These are phyloP conservation scores for Ophiostoma triangulosporum DNA, from an alignment of 2,329 filamentous ascomycete species.

Conservation along the genomic window DNA sequence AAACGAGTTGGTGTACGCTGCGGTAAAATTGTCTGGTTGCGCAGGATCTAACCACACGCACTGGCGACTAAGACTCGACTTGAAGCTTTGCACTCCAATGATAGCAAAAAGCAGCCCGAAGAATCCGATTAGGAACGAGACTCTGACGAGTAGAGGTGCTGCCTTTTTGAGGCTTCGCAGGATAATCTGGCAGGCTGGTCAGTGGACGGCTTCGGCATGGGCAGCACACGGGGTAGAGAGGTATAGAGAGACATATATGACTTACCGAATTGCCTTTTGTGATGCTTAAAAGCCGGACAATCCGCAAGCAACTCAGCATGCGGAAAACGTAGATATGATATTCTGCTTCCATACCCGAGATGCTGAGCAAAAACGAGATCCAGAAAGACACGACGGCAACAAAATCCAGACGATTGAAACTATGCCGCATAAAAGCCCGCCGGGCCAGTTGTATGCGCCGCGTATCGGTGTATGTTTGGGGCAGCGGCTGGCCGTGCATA, in stretches of 20 bases:
- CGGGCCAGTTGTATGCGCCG: constrained; percentile 77
- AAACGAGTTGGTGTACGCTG: constrained; percentile 48
- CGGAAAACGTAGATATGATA: constrained; percentile 79
- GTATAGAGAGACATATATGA: neutral
- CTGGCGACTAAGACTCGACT: constrained; percentile 62
- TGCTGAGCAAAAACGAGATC: constrained; percentile 67
- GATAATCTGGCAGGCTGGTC: constrained; percentile 49
- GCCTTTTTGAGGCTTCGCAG: constrained; percentile 90
- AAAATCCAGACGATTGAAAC: constrained; percentile 92
- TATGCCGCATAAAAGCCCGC: constrained; percentile 83
- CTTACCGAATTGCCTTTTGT: constrained; percentile 85
- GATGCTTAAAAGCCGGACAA: constrained; percentile 76
- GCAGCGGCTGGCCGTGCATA: constrained; percentile 47
- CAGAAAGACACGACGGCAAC: constrained; percentile 90
- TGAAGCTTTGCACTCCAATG: constrained; percentile 92
- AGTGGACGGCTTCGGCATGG: neutral
- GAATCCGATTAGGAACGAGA: constrained; percentile 87
- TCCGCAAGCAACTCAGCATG: constrained; percentile 92
- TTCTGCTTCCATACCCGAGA: constrained; percentile 53
- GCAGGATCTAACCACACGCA: constrained; percentile 64
- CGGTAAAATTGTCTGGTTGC: constrained; percentile 38
- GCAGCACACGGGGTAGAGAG: no score
- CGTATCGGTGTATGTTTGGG: constrained; percentile 57
- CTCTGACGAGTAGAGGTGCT: constrained; percentile 77
- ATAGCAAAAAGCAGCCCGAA: constrained; percentile 98